Percentiles rank a stretch among this genome's conserved stretches.
Evolutionary conservation across 2,329 filamentous ascomycete species (phyloP).

Genomic region (Exophiala dermatitidis): DNA sequence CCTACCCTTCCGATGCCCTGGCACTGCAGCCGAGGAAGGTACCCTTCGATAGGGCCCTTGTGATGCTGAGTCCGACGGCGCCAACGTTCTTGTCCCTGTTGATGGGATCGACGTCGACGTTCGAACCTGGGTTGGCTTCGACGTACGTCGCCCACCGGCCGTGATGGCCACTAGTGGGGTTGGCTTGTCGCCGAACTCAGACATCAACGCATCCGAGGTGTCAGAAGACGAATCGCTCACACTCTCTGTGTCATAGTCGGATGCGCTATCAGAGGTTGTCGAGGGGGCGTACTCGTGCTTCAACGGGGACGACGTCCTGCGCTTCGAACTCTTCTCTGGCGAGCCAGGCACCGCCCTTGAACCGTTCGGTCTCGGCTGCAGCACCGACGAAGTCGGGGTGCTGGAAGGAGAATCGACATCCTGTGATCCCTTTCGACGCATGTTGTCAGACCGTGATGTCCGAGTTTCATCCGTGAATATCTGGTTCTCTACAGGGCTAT

Average conservation of each 20-base stretch:
- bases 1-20: constrained; percentile 44
- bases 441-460: constrained; percentile 6
- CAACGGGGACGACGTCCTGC: constrained; percentile 80
- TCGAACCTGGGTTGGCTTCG: constrained; percentile 29
- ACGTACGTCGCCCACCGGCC: constrained; percentile 37
- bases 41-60: constrained; percentile 60
- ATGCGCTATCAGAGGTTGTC: constrained; percentile 56
- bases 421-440: constrained; percentile 6
- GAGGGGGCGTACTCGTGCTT: constrained; percentile 97
- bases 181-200: constrained; percentile 47
- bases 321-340: constrained; percentile 39
- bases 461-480: constrained; percentile 20
- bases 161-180: constrained; percentile 30
- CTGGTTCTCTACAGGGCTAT: constrained; percentile 6
- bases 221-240: constrained; percentile 43
- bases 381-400: not conserved
- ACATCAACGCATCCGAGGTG: constrained; percentile 44
- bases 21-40: constrained; percentile 34
- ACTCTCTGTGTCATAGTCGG: constrained; percentile 49
- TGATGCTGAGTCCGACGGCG: constrained; percentile 74
- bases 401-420: not conserved
- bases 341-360: constrained; percentile 5
- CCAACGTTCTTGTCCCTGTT: constrained; percentile 51
- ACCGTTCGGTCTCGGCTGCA: constrained; percentile 4
- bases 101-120: constrained; percentile 38